Base-by-base conservation (phyloP, 140 eudicot genomes). In the Oenanthe javanica region DNA sequence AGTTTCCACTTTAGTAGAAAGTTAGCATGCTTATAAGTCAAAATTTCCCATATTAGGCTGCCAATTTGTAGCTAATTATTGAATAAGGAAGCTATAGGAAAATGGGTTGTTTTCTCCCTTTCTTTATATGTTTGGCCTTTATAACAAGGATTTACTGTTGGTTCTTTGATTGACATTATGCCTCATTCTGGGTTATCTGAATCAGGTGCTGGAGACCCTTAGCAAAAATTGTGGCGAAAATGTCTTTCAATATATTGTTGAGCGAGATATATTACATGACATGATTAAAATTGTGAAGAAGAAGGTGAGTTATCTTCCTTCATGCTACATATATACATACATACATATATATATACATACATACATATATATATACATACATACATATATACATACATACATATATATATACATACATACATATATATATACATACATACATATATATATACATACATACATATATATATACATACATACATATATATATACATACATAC, bases 271-370 rank as follows among this genome's bases (percentile, higher is more conserved):
- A 46, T 83, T 94, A 84, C 96, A 80, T 63, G 97, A 94, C 5
- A 91, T 94, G 97, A 91, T 94, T 79, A 90, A 90, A 83, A 88
- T 91, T 31, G 97, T 90, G 5, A 91, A 89, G 90, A 90, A 88
- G 84, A 93, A 91, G 98, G 96, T 91, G 84, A 42, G 48, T 46
- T 40, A 42, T 84, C 42, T 52, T 49, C 83, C 76, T 16, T 15
- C 76, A 12, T 55, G 11, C 48, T 2, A 40, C 63, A 16, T 46
- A 31, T 46, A 18, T 43, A 43, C 5, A 43, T 43, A 43, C 6
- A 43, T 4, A 43, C 46, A 43, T 43, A 43, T 43, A 5, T 43
- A 31, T 31, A 31, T 31, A 31, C 36, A 31, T 31, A 31, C 36
- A 31, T 31, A 31, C 36, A 31, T 31, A 31, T 31, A 31, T 31